phyloP scores from a whole-genome alignment of 2,329 filamentous ascomycete genomes.

The Epichloe typhina region DNA sequence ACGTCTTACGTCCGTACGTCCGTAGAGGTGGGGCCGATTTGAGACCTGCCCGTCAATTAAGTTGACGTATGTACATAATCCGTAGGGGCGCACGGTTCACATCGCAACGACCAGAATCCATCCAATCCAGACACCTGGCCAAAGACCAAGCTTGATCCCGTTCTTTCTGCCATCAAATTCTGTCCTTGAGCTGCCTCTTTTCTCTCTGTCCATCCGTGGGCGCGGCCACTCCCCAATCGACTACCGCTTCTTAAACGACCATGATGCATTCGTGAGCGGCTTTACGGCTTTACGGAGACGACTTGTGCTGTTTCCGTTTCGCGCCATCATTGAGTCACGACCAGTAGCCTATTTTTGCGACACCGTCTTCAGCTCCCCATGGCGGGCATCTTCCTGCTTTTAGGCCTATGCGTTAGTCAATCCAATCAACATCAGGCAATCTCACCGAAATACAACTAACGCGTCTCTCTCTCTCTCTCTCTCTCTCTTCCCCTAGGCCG shows the following conservation, averaged over 20 bases:
- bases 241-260: neutral
- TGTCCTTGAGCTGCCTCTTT: neutral
- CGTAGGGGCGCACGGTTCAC: too few relatives aligned
- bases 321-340: neutral
- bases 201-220: neutral
- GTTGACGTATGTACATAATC: too few relatives aligned
- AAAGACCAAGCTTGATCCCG: neutral
- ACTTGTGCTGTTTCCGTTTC: neutral
- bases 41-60: too few relatives aligned
- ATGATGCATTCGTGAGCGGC: conserved; percentile 2
- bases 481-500: conserved; percentile 23
- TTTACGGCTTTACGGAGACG: neutral
- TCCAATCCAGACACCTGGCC: neutral
- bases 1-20: too few relatives aligned
- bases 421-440: conserved; percentile 3
- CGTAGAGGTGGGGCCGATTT: too few relatives aligned
- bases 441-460: neutral
- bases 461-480: too few relatives aligned
- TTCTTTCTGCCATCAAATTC: neutral
- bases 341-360: neutral
- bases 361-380: conserved; percentile 13
- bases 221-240: neutral
- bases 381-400: conserved; percentile 26
- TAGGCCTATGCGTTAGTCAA: conserved; percentile 28
- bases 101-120: too few relatives aligned